phyloP scores from a whole-genome alignment of 352 stramenopile genomes.

The Phytophthora vignae region DNA sequence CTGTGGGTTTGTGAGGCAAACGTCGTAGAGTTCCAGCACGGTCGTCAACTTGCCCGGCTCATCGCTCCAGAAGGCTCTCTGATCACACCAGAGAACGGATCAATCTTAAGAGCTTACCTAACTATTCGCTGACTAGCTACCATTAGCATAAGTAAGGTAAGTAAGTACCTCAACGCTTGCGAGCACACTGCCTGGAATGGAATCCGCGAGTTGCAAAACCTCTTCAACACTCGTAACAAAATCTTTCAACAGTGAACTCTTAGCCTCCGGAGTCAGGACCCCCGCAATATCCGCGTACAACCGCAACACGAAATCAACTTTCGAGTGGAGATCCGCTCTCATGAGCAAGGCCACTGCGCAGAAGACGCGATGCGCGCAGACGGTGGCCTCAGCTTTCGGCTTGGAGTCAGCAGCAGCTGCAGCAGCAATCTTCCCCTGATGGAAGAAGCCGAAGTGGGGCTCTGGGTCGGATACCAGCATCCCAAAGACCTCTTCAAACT shows the following conservation, averaged over 20 bases:
- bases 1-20: slow-evolving; percentile 67
- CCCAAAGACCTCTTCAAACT: slow-evolving; percentile 84
- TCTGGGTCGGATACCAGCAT: slow-evolving; percentile 72
- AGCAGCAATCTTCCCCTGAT: slow-evolving; percentile 24
- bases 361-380: slow-evolving; percentile 67
- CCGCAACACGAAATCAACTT: slow-evolving; percentile 66
- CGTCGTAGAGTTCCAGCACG: slow-evolving; percentile 54
- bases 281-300: slow-evolving; percentile 63
- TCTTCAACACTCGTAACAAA: slow-evolving; percentile 48
- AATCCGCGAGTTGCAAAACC: slow-evolving; percentile 49
- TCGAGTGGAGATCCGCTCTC: slow-evolving; percentile 58
- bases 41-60: slow-evolving; percentile 50
- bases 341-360: slow-evolving; percentile 65
- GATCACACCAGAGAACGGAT: not conserved
- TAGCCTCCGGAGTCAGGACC: slow-evolving; percentile 49
- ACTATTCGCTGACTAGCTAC: not conserved
- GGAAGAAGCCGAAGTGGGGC: slow-evolving; percentile 77
- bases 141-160: not conserved
- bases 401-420: too few relatives aligned
- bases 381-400: slow-evolving; percentile 24
- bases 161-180: slow-evolving; percentile 26
- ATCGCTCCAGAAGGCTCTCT: slow-evolving; percentile 56
- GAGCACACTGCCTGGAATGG: slow-evolving; percentile 28
- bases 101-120: not conserved
- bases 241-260: slow-evolving; percentile 54